Evolutionary conservation across 495 filamentous ascomycete species (phyloP), one percentile per base, ranked within the genome.

Genomic region (Aspergillus avenaceus): DNA sequence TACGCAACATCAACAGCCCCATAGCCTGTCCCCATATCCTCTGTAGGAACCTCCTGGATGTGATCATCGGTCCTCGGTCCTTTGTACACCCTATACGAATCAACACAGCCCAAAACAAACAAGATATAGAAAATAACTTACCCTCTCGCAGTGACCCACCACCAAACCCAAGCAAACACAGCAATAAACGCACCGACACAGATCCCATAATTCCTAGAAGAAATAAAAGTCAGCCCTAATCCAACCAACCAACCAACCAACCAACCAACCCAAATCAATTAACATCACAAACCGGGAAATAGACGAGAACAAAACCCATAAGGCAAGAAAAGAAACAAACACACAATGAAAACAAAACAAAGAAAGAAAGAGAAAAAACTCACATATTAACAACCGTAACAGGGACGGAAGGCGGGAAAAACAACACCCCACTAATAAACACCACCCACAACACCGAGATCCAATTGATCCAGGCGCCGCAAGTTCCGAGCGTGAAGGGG

Each of bases 381-480:
- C 56, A 78, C 78, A 88, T 86, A 62, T 87, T 88, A 24, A 72
- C 68, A 1, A 64, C 52, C 3, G 84, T 88, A 8, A 88, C 70
- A 21, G 85, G 85, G 23, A 74, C 70, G 13, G 65, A 59, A 5
- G 82, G 72, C 4, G 85, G 85, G 70, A 85, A 86, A 66, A 87
- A 83, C 38, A 88, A 64, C 22, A 87, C 76, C 4, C 80, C 72
- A 52, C 81, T 84, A 49, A 88, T 87, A 58, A 87, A 84, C 29
- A 73, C 41, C 4, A 87, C 84, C 84, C 84, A 88, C 2, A 62
- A 55, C n/a, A 85, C 69, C 0, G 83, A 78, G 4, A 86, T 57
- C 19, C 70, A 66, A 53, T 88, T 88, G 25, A 87, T 60, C 0
- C 73, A 70, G 37, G 71, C 71, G 22, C 81, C 77, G 78, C 78